Conservation (phyloP, 2,329 filamentous ascomycete species). For the Aspergillus sp. region DNA sequence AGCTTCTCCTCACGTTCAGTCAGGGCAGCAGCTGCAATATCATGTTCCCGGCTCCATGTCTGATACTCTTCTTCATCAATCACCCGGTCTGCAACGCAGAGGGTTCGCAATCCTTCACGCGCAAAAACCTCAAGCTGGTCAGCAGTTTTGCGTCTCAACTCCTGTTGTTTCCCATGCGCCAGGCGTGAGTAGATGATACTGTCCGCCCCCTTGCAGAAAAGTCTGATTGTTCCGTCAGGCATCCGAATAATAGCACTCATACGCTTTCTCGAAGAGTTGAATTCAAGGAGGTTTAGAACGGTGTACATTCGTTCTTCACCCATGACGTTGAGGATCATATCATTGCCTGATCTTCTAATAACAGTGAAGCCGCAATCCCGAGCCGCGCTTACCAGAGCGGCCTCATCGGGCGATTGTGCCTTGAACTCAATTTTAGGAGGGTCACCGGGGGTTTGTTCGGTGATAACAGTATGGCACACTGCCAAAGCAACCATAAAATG, state of each 20-base stretch:
- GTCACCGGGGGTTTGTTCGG: conserved; percentile 83
- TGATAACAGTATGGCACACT: conserved; percentile 95
- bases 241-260: conserved; percentile 98
- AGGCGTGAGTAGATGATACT: conserved; percentile 95
- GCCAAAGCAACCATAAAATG: conserved; percentile 94
- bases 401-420: conserved; percentile 95
- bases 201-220: conserved; percentile 97
- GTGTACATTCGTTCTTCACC: conserved; percentile 82
- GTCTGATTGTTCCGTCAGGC: conserved; percentile 83
- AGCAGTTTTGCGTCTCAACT: conserved; percentile 79
- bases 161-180: conserved; percentile 78
- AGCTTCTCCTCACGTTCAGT: conserved; percentile 89
- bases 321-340: conserved; percentile 81
- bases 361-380: conserved; percentile 95
- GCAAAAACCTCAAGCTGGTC: conserved; percentile 98
- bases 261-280: conserved; percentile 93
- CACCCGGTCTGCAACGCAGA: conserved; percentile 86
- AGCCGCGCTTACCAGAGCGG: conserved; percentile 91
- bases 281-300: conserved; percentile 92
- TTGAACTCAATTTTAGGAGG: conserved; percentile 91
- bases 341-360: conserved; percentile 74
- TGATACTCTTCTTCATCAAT: conserved; percentile 80
- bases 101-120: conserved; percentile 86
- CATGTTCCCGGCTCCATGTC: conserved; percentile 82
- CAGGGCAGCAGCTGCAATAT: conserved; percentile 79